These are phyloP conservation scores for Pharus latifolius DNA, from an alignment of 176 grass and related monocot species.

Conservation along the genomic window DNA sequence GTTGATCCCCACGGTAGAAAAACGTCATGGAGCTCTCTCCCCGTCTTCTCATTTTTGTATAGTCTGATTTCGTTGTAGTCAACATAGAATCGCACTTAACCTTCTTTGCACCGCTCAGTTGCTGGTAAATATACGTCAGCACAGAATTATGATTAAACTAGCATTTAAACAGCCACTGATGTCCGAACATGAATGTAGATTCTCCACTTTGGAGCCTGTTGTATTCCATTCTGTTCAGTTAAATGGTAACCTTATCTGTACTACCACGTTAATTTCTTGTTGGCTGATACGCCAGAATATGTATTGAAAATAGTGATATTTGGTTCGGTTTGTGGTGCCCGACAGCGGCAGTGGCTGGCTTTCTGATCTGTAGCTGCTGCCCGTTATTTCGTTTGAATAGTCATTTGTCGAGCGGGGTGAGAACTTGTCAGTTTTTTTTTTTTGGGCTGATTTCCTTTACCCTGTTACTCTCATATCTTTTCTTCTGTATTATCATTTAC, in stretches of 20 bases:
- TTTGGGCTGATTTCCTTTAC: too few relatives aligned
- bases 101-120: neutral
- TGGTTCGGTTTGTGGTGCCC: too few relatives aligned
- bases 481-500: too few relatives aligned
- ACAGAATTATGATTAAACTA: slow-evolving; percentile 9
- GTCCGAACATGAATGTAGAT: neutral
- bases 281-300: neutral
- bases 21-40: neutral
- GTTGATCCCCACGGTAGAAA: slow-evolving; percentile 24
- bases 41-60: slow-evolving; percentile 37
- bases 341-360: too few relatives aligned
- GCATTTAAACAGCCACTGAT: slow-evolving; percentile 6
- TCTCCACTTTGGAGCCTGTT: neutral
- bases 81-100: slow-evolving; percentile 18
- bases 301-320: neutral
- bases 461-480: too few relatives aligned
- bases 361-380: too few relatives aligned
- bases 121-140: slow-evolving; percentile 23
- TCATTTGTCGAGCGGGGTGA: too few relatives aligned
- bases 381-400: too few relatives aligned
- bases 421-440: too few relatives aligned
- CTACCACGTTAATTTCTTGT: neutral
- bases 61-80: slow-evolving; percentile 27
- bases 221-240: neutral
- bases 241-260: neutral